Conservation (phyloP, 331 rosid species). For the Quercus tomentella region DNA sequence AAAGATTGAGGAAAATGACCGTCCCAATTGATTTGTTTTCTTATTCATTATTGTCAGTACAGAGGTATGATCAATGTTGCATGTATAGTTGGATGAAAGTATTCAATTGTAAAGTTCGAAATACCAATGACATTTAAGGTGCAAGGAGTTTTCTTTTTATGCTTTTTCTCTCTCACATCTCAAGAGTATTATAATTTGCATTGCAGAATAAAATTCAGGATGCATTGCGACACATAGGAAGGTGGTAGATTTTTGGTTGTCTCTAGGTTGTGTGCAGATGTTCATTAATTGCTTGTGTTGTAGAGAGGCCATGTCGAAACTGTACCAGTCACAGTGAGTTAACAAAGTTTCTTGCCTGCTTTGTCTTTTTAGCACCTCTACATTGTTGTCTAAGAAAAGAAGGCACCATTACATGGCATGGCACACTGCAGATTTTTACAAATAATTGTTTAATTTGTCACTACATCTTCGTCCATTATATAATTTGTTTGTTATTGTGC, state of each 20-base stretch:
- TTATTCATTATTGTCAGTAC: neutral
- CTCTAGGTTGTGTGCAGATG: no score
- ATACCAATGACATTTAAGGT: slow-evolving; percentile 14
- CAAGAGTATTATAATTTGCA: neutral
- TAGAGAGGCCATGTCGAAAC: no score
- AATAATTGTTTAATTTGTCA: neutral
- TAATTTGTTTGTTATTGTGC: no score
- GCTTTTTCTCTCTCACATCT: neutral
- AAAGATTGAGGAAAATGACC: slow-evolving; percentile 31
- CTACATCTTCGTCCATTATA: no score
- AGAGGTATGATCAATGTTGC: neutral
- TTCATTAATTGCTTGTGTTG: no score
- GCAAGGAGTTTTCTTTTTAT: slow-evolving; percentile 5
- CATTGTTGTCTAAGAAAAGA: neutral
- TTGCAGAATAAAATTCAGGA: neutral
- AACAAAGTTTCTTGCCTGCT: neutral
- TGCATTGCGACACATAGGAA: neutral
- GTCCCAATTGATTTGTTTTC: slow-evolving; percentile 10
- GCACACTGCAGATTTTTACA: neutral
- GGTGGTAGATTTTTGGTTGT: no score
- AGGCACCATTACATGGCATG: neutral
- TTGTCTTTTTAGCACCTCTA: neutral
- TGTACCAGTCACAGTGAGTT: neutral
- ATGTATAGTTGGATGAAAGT: neutral
- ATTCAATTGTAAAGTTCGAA: neutral